Evolutionary conservation across 2,329 filamentous ascomycete species (phyloP), one percentile per base, ranked within the genome.

Genomic region (Sporothrix schenckii): DNA sequence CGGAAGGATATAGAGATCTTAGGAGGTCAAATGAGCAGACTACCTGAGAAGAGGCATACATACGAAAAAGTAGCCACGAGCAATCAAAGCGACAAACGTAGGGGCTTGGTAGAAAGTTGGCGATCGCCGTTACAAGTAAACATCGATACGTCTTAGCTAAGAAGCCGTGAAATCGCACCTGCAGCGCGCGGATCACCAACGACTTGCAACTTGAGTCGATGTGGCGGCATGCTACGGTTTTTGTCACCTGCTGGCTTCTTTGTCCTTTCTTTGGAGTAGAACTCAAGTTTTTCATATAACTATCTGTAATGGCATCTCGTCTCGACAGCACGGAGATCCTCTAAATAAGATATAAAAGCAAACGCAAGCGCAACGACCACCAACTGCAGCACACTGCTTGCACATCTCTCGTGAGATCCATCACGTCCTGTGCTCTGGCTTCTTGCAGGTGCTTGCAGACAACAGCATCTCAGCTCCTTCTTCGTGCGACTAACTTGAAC

Each of bases 291-390:
- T 66, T 54, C 49, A 16, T 52, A 66, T 66, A 49, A 58, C 66
- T 52, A 66, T 54, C 41, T 47, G 39, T n/a, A 27, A 16, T 21
- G 52, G 66, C 66, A 68, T 68, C 66, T 68, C 66, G 52, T 54
- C 50, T 44, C 30, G 49, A 54, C 49, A 54, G 49, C 11, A 54
- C 65, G 50, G 50, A 67, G 65, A 67, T 67, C 63, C 63, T 44
- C 41, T 66, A 41, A 16, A 16, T 44, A 44, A 39, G 34, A 54
- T 54, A 67, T 54, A 67, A 67, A 54, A 67, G 50, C 30, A 67
- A 54, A 54, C 41, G 16, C 61, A 47, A 63, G n/a, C 34, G 58
- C 58, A 63, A 54, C 52, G 21, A 5, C 19, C 6, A n/a, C 49
- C 49, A 21, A 9, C 6, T 14, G 24, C 52, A 27, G 21, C 52